Base-by-base conservation (phyloP, 495 filamentous ascomycete genomes). In the Neurospora sp. region DNA sequence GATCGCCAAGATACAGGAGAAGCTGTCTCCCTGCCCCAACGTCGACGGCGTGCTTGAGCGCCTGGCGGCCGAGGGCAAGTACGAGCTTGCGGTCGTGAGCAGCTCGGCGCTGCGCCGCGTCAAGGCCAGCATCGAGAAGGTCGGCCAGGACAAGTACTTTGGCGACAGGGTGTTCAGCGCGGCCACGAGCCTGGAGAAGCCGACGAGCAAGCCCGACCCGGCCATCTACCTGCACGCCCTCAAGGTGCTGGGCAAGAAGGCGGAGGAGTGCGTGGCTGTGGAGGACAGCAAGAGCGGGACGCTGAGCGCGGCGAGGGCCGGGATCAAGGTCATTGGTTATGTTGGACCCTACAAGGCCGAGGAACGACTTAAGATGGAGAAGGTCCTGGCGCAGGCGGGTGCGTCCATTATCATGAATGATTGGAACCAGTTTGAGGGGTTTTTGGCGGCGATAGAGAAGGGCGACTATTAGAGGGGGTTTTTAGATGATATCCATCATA, bases 231-330 rank as follows among this genome's bases (percentile, higher is more conserved):
- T 94, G 74, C 86, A 91, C 79, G 92, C 94, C 16, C 90, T 93
- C 80, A 81, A 96, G 81, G 82, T 87, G 78, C 83, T 97, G 71
- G 90, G 90, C 71, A 91, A 91, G 83, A 89, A 87, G 80, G 85
- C 93, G 9, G 86, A 85, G 38, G 92, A 96, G 86, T 91, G 89
- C 70, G 88, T 98, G 39, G 90, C 94, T 4, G 86, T 98, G 68
- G 94, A 98, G 86, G 94, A 97, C 83, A 94, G 90, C 85, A 94
- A 91, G 87, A 93, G 90, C 73, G 94, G 94, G 73, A 90, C 93
- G 31, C 87, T 92, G 68, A 92, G 91, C 70, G 94, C 90, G 44
- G 89, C 92, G 74, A 87, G 91, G 73, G 94, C 94, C n/a, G 87
- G 88, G 35, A 95, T 98, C 76, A 91, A 88, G 69, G 87, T 91